Evolutionary conservation across 2,329 filamentous ascomycete species (phyloP), one percentile per base, ranked within the genome.

Genomic region (Zasmidium citrigriseum): DNA sequence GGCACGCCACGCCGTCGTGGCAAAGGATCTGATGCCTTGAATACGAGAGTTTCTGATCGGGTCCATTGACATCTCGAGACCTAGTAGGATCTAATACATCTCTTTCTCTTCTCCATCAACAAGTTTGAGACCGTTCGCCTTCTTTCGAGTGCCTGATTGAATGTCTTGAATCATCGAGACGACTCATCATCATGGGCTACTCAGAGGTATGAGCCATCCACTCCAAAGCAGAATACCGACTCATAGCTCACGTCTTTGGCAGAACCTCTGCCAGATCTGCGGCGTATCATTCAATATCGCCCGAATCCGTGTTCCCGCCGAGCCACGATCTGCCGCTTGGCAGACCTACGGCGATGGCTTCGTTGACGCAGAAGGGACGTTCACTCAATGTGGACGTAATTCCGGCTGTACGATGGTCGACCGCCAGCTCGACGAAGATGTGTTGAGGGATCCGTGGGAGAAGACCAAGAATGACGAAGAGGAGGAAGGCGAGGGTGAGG

Each of bases 241-340:
- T n/a, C n/a, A n/a, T n/a, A n/a, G n/a, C n/a, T n/a, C n/a, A 38
- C 12, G 11, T 47, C 22, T 9, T 10, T n/a, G n/a, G n/a, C n/a
- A 54, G 52, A 10, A 34, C 3, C 20, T 48, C 44, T 62, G 60
- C 44, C 52, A 50, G 12, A 57, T 59, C n/a, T 62, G 60, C 41
- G 60, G 60, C 27, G 54, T 55, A 0, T 52, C 41, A 5, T 62
- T 62, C 57, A 59, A 59, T 20, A 59, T 62, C 12, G 49, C 54
- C 14, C 60, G 60, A 41, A 21, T 47, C 16, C 58, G 58, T 2
- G 27, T 27, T 9, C 21, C 22, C 2, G 27, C 45, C 5, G 58
- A 60, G 47, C 58, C 52, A 7, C 50, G 16, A 16, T 34, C 54
- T 1, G 51, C 55, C 11, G 55, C 58, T 3, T 62, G 56, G 53